Conservation (phyloP, 208 protist species). For the Acanthamoeba lenticulata region DNA sequence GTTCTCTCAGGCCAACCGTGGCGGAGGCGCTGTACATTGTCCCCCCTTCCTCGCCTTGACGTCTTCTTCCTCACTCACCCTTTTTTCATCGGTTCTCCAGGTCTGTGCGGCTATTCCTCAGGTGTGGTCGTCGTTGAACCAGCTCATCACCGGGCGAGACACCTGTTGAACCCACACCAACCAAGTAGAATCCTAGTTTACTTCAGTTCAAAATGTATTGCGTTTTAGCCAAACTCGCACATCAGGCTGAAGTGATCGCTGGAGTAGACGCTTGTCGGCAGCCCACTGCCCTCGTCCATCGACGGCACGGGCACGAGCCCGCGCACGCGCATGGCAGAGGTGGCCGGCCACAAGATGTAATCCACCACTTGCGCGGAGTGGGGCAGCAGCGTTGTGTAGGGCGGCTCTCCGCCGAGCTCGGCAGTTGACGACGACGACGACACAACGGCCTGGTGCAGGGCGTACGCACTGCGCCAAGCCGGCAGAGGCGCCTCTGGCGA, state of each 20-base stretch:
- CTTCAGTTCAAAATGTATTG: no score
- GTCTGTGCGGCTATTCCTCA: neutral
- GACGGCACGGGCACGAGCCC: neutral
- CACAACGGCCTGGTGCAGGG: neutral
- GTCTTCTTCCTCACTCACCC: neutral
- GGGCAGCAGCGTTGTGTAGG: conserved; percentile 7
- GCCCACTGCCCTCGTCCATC: neutral
- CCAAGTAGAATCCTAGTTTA: no score
- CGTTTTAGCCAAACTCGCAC: conserved; percentile 25
- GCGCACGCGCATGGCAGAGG: neutral
- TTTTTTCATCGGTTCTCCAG: neutral
- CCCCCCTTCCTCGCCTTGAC: neutral
- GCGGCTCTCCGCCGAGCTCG: neutral
- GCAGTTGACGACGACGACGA: neutral
- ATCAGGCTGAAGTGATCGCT: conserved; percentile 31
- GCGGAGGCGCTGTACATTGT: conserved; percentile 67
- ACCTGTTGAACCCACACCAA: no score
- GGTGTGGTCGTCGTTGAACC: neutral
- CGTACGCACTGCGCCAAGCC: conserved; percentile 6
- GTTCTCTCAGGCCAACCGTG: conserved; percentile 71
- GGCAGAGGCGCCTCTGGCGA: neutral
- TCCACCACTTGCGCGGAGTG: conserved; percentile 36
- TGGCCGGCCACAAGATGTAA: conserved; percentile 19
- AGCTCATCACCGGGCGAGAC: neutral
- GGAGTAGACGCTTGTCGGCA: neutral